Evolutionary conservation across 1,284 basidiomycete species (phyloP).

Genomic region (Cronartium quercuum): DNA sequence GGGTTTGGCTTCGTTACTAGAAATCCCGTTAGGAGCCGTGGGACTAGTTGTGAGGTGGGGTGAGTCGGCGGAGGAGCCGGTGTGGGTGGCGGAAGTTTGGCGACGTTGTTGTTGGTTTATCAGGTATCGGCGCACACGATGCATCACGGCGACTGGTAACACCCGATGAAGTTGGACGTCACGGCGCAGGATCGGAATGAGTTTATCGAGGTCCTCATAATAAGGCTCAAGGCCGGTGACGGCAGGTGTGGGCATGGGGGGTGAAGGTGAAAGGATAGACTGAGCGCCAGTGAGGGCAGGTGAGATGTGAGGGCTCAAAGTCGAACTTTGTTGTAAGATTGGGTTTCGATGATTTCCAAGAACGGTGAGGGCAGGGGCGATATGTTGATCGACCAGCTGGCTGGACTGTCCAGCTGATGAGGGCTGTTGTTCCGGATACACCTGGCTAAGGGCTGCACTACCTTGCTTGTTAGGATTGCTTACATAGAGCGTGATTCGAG

Average conservation of each 20-base stretch:
- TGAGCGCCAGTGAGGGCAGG: background rate
- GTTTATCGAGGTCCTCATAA: slow-evolving; percentile 33
- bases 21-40: too few species aligned
- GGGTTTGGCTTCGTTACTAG: background rate
- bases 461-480: slow-evolving; percentile 22
- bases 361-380: background rate
- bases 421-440: background rate
- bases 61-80: background rate
- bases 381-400: background rate
- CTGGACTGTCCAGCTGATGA: background rate
- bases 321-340: background rate
- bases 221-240: slow-evolving; percentile 10
- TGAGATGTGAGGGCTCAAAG: background rate
- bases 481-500: slow-evolving; percentile 18
- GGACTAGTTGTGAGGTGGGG: background rate
- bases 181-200: slow-evolving; percentile 6
- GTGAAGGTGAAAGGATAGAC: background rate
- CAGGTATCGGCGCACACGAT: slow-evolving; percentile 22
- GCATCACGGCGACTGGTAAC: slow-evolving; percentile 23
- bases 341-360: background rate
- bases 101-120: slow-evolving; percentile 26
- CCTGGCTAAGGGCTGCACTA: slow-evolving; percentile 5
- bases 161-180: slow-evolving; percentile 16
- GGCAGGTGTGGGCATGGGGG: background rate
- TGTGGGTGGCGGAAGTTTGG: background rate